These are phyloP conservation scores for Glonium stellatum DNA, from an alignment of 495 filamentous ascomycete species.

Conservation along the genomic window DNA sequence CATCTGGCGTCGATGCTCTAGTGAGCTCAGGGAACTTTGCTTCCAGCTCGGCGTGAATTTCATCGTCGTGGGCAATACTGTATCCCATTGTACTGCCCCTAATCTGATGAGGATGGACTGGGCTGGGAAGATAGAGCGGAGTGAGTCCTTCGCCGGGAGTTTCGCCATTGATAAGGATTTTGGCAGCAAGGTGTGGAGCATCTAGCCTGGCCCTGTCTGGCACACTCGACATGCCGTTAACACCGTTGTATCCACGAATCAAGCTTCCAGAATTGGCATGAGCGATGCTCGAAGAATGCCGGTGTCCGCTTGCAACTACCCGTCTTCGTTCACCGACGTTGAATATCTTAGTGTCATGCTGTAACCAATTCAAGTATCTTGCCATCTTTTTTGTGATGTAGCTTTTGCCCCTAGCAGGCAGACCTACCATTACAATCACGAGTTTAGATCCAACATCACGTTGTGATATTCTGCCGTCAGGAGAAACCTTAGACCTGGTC, in stretches of 20 bases:
- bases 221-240: background rate
- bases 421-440: slow-evolving; percentile 96
- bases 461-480: slow-evolving; percentile 85
- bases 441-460: slow-evolving; percentile 91
- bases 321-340: slow-evolving; percentile 91
- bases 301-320: slow-evolving; percentile 54
- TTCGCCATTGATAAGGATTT: slow-evolving; percentile 37
- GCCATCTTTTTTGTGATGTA: slow-evolving; percentile 98
- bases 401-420: slow-evolving; percentile 91
- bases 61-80: slow-evolving; percentile 8
- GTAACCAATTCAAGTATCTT: slow-evolving; percentile 92
- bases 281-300: slow-evolving; percentile 2
- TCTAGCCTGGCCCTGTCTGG: slow-evolving; percentile 3
- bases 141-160: slow-evolving; percentile 9
- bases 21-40: slow-evolving; percentile 21
- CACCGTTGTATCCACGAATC: background rate
- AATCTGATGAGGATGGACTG: background rate
- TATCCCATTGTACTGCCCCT: background rate
- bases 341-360: slow-evolving; percentile 91
- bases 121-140: slow-evolving; percentile 10
- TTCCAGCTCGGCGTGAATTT: slow-evolving; percentile 12
- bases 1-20: slow-evolving; percentile 13
- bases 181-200: slow-evolving; percentile 27
- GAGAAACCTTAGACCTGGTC: slow-evolving; percentile 88
- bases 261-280: slow-evolving; percentile 3